phyloP scores from a whole-genome alignment of 2,329 filamentous ascomycete species.

The Alternaria viburni region DNA sequence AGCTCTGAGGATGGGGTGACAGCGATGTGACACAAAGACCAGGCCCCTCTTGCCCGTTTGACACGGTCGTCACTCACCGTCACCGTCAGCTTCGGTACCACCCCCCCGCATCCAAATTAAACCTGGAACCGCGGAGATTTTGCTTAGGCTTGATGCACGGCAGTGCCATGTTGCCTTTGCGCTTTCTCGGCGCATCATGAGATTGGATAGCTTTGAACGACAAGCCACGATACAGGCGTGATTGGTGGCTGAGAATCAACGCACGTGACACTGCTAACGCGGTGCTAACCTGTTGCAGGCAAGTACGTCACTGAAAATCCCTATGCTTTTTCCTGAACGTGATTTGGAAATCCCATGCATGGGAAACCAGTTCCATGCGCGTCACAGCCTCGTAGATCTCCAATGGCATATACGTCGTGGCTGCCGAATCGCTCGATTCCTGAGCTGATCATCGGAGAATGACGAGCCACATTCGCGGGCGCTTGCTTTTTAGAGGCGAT shows the following conservation, averaged over 20 bases:
- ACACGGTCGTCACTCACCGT: slow-evolving; percentile 3
- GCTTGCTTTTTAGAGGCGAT: neutral
- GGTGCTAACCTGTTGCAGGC: neutral
- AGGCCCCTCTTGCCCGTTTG: neutral
- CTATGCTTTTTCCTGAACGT: neutral
- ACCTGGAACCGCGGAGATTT: neutral
- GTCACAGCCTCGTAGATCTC: neutral
- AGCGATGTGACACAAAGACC: neutral
- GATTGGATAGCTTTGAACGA: neutral
- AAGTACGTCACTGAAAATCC: slow-evolving; percentile 1
- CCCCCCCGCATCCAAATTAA: neutral
- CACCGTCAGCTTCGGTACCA: neutral
- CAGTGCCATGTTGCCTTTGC: neutral
- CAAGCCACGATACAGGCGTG: neutral
- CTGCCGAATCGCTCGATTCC: neutral
- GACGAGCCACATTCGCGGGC: neutral
- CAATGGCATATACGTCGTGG: neutral
- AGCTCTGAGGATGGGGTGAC: neutral
- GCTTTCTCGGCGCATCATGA: neutral
- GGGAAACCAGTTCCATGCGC: neutral
- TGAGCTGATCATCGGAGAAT: neutral
- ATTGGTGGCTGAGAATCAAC: neutral
- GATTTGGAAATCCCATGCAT: neutral
- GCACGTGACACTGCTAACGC: slow-evolving; percentile 8
- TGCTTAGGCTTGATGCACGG: neutral